Conservation (phyloP, 2,329 filamentous ascomycete genomes). For the Cladosporium velox region DNA sequence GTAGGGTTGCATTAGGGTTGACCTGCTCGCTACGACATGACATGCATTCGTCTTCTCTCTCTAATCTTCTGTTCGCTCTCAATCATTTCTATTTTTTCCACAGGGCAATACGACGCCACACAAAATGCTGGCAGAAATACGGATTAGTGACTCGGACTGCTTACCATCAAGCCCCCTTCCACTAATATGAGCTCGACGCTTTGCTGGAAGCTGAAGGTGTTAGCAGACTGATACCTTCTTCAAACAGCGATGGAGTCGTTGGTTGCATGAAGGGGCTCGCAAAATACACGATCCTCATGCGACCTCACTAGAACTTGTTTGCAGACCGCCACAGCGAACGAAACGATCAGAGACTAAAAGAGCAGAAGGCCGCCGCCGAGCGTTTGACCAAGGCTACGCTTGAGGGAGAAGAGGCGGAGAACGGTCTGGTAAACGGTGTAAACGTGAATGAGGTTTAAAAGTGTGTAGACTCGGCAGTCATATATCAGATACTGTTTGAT, state of each 20-base stretch:
- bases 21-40: too few species aligned
- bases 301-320: slow-evolving; percentile 62
- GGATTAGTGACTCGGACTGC: too few species aligned
- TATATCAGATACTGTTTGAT: not conserved
- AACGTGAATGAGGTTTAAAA: not conserved
- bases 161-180: too few species aligned
- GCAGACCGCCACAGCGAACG: slow-evolving; percentile 65
- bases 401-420: not conserved
- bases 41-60: too few species aligned
- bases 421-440: not conserved
- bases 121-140: too few species aligned
- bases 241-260: slow-evolving; percentile 33
- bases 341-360: not conserved
- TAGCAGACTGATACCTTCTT: slow-evolving; percentile 29
- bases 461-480: not conserved
- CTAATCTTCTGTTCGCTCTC: too few species aligned
- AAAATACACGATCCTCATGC: slow-evolving; percentile 67
- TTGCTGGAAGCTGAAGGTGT: slow-evolving; percentile 28
- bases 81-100: too few species aligned
- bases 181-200: not conserved
- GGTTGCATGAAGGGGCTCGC: slow-evolving; percentile 67
- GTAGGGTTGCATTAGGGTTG: not conserved
- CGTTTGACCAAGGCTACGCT: not conserved
- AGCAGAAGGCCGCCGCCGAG: not conserved
- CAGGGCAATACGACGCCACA: too few species aligned